Base-by-base conservation (phyloP, 1,284 basidiomycete genomes). In the Meira nashicola region DNA sequence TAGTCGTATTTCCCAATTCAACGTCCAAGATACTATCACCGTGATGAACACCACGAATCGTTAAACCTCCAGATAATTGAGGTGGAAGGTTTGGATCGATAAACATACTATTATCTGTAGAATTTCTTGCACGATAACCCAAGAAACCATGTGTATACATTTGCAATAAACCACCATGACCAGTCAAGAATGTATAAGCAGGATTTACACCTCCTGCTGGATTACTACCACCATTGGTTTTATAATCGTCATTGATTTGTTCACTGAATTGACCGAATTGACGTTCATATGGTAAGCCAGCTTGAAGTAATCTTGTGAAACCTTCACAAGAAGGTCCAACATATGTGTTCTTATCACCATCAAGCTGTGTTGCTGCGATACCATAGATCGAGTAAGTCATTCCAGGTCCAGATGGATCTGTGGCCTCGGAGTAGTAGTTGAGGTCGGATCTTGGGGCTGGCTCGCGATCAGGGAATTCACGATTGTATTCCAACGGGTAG, bases 211-310 rank as follows among this genome's bases (percentile, higher is more conserved):
- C 66, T 10, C 64, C 64, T 28, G 69, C 70, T 33, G 28, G 28
- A 33, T 33, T 33, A 4, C 8, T 33, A 48, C 46, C 46, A 48
- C 25, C 25, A 23, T 48, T 48, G 6, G 28, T 40, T 2, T 51
- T 28, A 52, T 63, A 71, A 21, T 25, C 46, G 37, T 74, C 72
- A 44, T 33, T 55, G 11, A 61, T 44, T 50, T 71, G 67, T 58
- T 71, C 71, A 17, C 63, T 66, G 51, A 73, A 74, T 58, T 75
- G 73, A 52, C 63, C 66, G 59, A 59, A 75, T 1, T 71, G 69
- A 0, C 73, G 59, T 1, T 59, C 51, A 48, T 75, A 75, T 7
- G 73, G 73, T 40, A 67, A 59, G 0, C 60, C 55, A 1, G 60
- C 47, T 23, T 59, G 61, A 14, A 71, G 59, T 55, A 73, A 43